Base-by-base conservation (phyloP, 139 green algal species). In the Mesostigma viride region DNA sequence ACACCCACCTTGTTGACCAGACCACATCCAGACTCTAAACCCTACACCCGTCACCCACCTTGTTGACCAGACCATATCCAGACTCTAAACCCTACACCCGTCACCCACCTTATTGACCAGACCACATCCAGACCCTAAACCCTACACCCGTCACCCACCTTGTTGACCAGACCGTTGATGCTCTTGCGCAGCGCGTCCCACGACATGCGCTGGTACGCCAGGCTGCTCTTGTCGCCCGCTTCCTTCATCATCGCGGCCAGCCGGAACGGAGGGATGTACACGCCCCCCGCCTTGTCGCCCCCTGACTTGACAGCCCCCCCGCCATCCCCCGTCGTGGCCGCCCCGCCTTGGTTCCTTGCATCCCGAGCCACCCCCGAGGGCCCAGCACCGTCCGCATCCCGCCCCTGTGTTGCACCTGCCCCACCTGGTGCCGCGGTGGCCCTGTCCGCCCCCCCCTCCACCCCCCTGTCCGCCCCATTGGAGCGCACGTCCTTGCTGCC, bases 131-230 rank as follows among this genome's bases (percentile, higher is more conserved):
- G n/a, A n/a, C n/a, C n/a, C n/a, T n/a, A n/a, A n/a, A n/a, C n/a
- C n/a, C n/a, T n/a, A n/a, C n/a, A n/a, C n/a, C 2, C 14, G 27
- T 61, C 35, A 79, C 75, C 14, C 40, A 53, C 40, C 81, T 97
- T 99, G 85, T 99, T 99, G 68, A 99, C 82, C n/a, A 97, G 82
- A 35, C 92, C 92, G 70, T 99, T 99, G 72, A 99, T 83, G 32
- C 64, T 80, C 75, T 92, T 92, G 44, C 87, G 70, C 73, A 92
- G 63, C 34, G 87, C 87, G 69, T 97, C 93, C 92, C 92, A 99
- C 1, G 87, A 92, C 62, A 96, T 77, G 31, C 87, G 83, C 65
- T 80, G 90, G 65, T 92, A 91, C 65, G 89, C 82, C 30, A 76
- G 66, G 1, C 66, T 72, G 20, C 65, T 59, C 40, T 83, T 82